These are phyloP conservation scores for Aspergillus oerlinghausenensis DNA, from an alignment of 2,329 filamentous ascomycete genomes.

Conservation along the genomic window DNA sequence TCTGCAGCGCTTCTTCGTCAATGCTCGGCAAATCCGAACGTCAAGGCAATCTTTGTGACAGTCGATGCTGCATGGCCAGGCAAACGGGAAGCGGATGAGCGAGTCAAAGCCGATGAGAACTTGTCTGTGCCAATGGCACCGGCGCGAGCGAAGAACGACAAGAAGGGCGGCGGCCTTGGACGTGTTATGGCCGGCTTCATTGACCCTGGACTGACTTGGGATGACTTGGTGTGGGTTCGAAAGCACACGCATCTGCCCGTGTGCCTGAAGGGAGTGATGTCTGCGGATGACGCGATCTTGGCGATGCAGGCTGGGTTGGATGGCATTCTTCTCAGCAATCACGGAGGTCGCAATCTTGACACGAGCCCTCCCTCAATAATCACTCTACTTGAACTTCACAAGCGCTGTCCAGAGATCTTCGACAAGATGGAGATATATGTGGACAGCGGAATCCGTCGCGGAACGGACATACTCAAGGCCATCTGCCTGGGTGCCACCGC, in stretches of 20 bases:
- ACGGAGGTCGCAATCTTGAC: constrained; percentile 55
- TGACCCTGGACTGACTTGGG: constrained; percentile 50
- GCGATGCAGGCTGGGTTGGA: constrained; percentile 49
- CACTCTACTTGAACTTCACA: constrained; percentile 50
- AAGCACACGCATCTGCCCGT: constrained; percentile 47
- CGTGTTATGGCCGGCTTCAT: constrained; percentile 51
- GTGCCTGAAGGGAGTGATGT: constrained; percentile 56
- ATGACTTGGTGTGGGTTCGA: constrained; percentile 51
- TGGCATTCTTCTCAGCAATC: constrained; percentile 55
- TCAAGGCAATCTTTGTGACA: constrained; percentile 49
- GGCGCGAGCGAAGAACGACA: constrained; percentile 44
- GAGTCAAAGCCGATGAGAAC: constrained; percentile 45
- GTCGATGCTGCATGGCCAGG: constrained; percentile 53
- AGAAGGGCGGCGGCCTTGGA: constrained; percentile 51
- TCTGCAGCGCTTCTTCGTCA: constrained; percentile 44
- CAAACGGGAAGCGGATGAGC: constrained; percentile 55
- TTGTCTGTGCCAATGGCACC: constrained; percentile 43
- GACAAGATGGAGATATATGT: constrained; percentile 50
- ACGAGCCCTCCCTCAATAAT: constrained; percentile 48
- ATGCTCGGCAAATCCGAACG: constrained; percentile 38
- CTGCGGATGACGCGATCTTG: constrained; percentile 50
- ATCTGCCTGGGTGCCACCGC: constrained; percentile 51
- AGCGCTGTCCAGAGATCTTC: constrained; percentile 47
- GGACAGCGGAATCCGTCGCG: constrained; percentile 51
- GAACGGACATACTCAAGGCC: constrained; percentile 53